Evolutionary conservation across 176 grass and related monocot genomes (phyloP).

Genomic region (Aegilops bicornis): DNA sequence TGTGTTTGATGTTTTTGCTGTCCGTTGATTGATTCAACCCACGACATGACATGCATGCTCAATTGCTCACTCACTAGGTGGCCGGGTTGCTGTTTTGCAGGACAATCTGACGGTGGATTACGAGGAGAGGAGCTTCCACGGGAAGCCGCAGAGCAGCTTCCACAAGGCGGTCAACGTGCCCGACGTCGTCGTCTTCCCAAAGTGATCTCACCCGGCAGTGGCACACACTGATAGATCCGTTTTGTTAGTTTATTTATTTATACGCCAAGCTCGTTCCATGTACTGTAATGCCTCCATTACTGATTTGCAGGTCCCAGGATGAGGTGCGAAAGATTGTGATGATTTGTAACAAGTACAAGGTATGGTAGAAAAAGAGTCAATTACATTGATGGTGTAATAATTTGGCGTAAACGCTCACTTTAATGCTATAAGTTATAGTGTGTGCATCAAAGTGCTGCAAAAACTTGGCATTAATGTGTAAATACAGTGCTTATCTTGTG

Average conservation of each 20-base stretch:
- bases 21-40: background rate
- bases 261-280: background rate
- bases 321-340: constrained; percentile 80
- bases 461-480: no score
- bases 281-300: background rate
- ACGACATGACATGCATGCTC: no score
- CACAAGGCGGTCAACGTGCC: constrained; percentile 82
- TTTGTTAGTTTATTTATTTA: background rate
- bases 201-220: constrained; percentile 31
- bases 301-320: constrained; percentile 58
- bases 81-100: constrained; percentile 23
- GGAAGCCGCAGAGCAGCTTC: constrained; percentile 94
- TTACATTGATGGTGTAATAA: no score
- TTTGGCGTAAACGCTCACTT: no score
- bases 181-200: constrained; percentile 85
- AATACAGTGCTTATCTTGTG: no score
- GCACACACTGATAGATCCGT: background rate
- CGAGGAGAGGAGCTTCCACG: constrained; percentile 84
- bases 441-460: no score
- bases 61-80: background rate
- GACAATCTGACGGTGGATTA: constrained; percentile 80
- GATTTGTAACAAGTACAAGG: constrained; percentile 82
- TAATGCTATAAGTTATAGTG: no score
- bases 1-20: constrained; percentile 2
- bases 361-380: background rate